Base-by-base conservation (phyloP, 768 basidiomycete species). In the Leccinum disarticulatum region DNA sequence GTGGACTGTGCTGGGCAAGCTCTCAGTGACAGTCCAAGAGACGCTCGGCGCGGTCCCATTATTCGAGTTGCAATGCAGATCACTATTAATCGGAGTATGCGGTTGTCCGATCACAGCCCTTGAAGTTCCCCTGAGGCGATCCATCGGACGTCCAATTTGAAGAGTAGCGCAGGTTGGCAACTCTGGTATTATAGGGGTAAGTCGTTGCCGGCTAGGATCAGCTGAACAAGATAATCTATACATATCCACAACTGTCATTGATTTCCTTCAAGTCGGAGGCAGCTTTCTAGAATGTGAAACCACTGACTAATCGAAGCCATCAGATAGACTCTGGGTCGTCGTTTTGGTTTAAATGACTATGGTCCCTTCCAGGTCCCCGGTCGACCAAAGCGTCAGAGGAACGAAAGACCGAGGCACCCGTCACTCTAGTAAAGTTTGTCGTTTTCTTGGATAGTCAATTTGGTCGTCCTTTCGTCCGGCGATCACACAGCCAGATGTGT, bases 281-380 rank as follows among this genome's bases (percentile, higher is more conserved):
- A 43, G 41, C 33, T n/a, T 35, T 35, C 28, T 33, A 22, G 52
- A 19, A 30, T 33, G 17, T 33, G 25, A 27, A 15, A 35, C 33
- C 43, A 30, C 25, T 28, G 33, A 55, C 36, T 51, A 56, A 51
- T 51, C 48, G 31, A n/a, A 35, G 28, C 28, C n/a, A 11, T 56
- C 54, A 56, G 52, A 46, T 59, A 62, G 56, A 25, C 33, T 14
- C 15, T 25, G 14, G 5, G 43, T 38, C 31, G 13, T 47, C 31
- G 9, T 58, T 56, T 59, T 48, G 51, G 56, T 51, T 50, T 50
- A 55, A 54, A 43, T 57, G 50, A 19, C 53, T 27, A 43, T 8
- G 15, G 41, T 15, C 56, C 53, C 28, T 49, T 47, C n/a, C 17
- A 54, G 49, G 22, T 33, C 52, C 52, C 52, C 52, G 52, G n/a